Percentiles rank a stretch among this genome's conserved stretches.
phyloP scores from a whole-genome alignment of 495 filamentous ascomycete species.

The Neurospora sp. region DNA sequence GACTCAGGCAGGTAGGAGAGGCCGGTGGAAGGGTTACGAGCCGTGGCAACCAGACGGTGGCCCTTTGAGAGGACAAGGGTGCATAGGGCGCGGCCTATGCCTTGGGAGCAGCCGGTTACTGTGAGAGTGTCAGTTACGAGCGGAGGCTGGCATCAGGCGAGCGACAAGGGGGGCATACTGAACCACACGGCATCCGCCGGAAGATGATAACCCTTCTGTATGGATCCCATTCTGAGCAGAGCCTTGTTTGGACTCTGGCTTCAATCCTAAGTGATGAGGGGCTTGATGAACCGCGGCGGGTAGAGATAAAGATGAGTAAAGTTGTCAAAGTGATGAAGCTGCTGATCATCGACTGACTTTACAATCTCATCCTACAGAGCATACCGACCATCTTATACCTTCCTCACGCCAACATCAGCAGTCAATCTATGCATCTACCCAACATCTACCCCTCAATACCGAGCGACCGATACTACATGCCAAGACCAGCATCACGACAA shows the following conservation, averaged over 20 bases:
- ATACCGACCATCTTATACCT: not conserved
- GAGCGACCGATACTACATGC: not conserved
- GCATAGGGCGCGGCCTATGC: conserved; percentile 38
- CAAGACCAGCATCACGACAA: not conserved
- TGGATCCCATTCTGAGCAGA: conserved; percentile 11
- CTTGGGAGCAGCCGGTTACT: conserved; percentile 44
- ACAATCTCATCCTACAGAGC: not conserved
- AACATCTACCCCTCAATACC: not conserved
- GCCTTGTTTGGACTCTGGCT: conserved; percentile 14
- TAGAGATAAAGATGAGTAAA: not conserved
- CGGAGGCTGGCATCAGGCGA: not conserved
- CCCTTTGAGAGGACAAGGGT: conserved; percentile 25
- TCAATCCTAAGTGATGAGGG: not conserved
- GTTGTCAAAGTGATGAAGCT: not conserved
- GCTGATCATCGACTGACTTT: not conserved
- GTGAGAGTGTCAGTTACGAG: not conserved
- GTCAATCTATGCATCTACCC: not conserved
- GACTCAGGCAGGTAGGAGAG: conserved; percentile 28
- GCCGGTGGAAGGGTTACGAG: conserved; percentile 22
- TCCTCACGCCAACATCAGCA: not conserved
- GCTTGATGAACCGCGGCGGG: not conserved
- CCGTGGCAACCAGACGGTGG: conserved; percentile 41
- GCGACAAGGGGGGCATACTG: conserved; percentile 21
- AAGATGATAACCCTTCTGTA: conserved; percentile 30
- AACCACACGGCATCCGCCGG: conserved; percentile 42